Evolutionary conservation across 176 grass and related monocot genomes (phyloP).

Genomic region (Hordeum marinum): DNA sequence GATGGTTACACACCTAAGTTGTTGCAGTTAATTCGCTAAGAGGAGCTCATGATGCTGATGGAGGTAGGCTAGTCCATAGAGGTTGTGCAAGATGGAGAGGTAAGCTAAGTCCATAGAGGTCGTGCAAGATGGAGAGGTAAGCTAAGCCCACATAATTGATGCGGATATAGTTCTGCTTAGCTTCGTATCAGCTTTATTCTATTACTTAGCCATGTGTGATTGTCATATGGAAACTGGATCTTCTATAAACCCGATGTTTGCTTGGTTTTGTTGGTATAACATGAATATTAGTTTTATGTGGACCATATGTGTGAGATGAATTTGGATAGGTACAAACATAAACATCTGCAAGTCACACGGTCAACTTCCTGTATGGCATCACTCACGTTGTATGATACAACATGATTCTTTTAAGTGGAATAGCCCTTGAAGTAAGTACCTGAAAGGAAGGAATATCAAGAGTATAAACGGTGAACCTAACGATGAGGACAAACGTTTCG

Average conservation of each 20-base stretch:
- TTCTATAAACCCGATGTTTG: background rate
- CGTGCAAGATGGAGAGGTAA: conserved; percentile 16
- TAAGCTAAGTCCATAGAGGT: background rate
- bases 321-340: background rate
- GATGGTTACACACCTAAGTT: background rate
- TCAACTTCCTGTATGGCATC: background rate
- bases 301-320: background rate
- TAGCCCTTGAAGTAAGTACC: too few relatives aligned
- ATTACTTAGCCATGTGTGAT: background rate
- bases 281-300: background rate
- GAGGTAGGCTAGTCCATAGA: background rate
- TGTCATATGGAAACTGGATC: background rate
- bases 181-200: background rate
- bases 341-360: background rate
- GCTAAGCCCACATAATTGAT: background rate
- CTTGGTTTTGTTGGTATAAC: background rate
- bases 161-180: background rate
- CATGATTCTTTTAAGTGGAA: background rate
- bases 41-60: conserved; percentile 5
- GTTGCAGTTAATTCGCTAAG: background rate
- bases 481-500: too few relatives aligned
- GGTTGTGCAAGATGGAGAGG: conserved; percentile 4
- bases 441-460: too few relatives aligned
- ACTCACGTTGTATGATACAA: background rate
- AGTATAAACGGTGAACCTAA: too few relatives aligned